Conservation (phyloP, 495 filamentous ascomycete species). For the Talaromyces stipitatus region DNA sequence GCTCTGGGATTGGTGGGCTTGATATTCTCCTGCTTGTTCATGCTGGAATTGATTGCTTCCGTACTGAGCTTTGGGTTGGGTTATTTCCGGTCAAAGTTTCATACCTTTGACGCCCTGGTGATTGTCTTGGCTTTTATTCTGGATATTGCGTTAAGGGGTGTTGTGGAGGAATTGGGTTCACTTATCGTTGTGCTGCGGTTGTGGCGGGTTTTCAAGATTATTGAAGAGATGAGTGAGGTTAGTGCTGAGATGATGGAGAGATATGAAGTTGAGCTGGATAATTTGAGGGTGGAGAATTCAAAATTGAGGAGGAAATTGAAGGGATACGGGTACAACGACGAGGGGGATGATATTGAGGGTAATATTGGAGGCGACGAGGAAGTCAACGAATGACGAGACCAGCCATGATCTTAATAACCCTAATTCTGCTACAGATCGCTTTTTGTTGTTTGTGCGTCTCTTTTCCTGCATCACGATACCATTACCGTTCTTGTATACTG, state of each 20-base stretch:
- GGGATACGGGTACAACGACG: not conserved
- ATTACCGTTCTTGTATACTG: not conserved
- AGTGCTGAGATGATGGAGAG: slow-evolving; percentile 46
- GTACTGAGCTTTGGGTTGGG: slow-evolving; percentile 47
- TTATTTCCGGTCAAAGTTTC: slow-evolving; percentile 56
- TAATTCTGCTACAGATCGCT: not conserved
- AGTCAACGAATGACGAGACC: not conserved
- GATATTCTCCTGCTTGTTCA: slow-evolving; percentile 52
- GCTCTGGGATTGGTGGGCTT: slow-evolving; percentile 37
- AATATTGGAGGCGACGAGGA: slow-evolving; percentile 1
- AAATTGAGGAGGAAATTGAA: slow-evolving; percentile 30
- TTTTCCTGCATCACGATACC: not conserved
- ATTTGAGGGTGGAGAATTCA: slow-evolving; percentile 38
- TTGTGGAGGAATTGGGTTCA: slow-evolving; percentile 52
- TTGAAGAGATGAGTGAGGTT: slow-evolving; percentile 55
- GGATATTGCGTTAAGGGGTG: slow-evolving; percentile 48
- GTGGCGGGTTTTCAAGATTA: slow-evolving; percentile 62
- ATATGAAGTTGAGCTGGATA: slow-evolving; percentile 30
- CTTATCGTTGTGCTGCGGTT: slow-evolving; percentile 56
- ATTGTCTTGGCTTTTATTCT: slow-evolving; percentile 54
- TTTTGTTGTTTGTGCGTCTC: not conserved
- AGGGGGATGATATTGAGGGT: slow-evolving; percentile 9
- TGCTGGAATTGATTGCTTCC: slow-evolving; percentile 48
- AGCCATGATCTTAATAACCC: not conserved
- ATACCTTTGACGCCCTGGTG: slow-evolving; percentile 54